These are phyloP conservation scores for Cercospora nicotianae DNA, from an alignment of 2,329 filamentous ascomycete species.

Conservation along the genomic window DNA sequence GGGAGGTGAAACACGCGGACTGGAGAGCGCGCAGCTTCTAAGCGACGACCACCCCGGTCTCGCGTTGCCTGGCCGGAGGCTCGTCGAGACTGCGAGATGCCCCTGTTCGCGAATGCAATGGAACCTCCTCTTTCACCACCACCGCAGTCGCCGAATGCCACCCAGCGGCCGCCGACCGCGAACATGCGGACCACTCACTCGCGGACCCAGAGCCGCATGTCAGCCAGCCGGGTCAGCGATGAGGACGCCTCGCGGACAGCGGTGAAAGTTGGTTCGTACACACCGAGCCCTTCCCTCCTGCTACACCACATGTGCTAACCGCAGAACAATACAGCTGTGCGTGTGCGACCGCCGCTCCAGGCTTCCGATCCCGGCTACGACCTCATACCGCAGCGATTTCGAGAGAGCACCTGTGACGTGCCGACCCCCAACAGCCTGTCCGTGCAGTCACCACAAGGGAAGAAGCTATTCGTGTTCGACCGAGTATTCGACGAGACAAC, in stretches of 20 bases:
- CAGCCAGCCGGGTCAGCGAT: slow-evolving; percentile 25
- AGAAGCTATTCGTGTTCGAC: slow-evolving; percentile 95
- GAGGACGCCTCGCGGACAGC: slow-evolving; percentile 26
- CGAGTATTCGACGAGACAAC: slow-evolving; percentile 84
- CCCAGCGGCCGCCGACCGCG: slow-evolving; percentile 1
- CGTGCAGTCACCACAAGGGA: slow-evolving; percentile 87
- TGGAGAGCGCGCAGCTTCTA: background rate
- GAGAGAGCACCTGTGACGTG: slow-evolving; percentile 87
- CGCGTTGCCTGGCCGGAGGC: slow-evolving; percentile 1
- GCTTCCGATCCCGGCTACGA: slow-evolving; percentile 88
- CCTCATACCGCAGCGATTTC: slow-evolving; percentile 92
- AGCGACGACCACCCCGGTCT: slow-evolving; percentile 12
- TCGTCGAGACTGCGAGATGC: slow-evolving; percentile 9
- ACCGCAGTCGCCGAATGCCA: slow-evolving; percentile 8
- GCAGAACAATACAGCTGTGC: slow-evolving; percentile 65
- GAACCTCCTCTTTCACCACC: slow-evolving; percentile 8
- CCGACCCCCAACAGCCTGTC: slow-evolving; percentile 80
- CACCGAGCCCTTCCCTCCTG: background rate
- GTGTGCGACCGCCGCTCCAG: slow-evolving; percentile 82
- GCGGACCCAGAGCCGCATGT: slow-evolving; percentile 25
- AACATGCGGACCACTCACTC: slow-evolving; percentile 15
- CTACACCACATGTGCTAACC: slow-evolving; percentile 14
- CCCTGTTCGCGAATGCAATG: slow-evolving; percentile 7
- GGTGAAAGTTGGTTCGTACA: slow-evolving; percentile 29
- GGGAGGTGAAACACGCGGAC: slow-evolving; percentile 11